phyloP scores from a whole-genome alignment of 2,329 filamentous ascomycete species.

The Lecanicillium sp. region DNA sequence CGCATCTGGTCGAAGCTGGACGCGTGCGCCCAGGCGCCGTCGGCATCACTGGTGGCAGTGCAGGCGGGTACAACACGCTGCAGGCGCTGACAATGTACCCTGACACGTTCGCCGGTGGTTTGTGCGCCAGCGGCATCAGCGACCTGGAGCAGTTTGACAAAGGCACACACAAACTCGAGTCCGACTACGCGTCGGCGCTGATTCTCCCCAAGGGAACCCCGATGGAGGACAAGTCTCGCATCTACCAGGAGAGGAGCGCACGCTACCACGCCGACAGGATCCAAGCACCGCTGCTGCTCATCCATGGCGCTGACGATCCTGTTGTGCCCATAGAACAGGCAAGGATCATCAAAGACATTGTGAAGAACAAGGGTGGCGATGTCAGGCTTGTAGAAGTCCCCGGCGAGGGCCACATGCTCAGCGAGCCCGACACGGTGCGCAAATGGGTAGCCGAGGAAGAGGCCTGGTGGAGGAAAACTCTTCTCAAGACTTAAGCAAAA shows the following conservation, averaged over 20 bases:
- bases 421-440: constrained; percentile 32
- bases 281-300: constrained; percentile 44
- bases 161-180: constrained; percentile 52
- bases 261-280: constrained; percentile 43
- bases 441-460: constrained; percentile 39
- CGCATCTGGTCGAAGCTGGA: constrained; percentile 32
- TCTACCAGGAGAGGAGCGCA: constrained; percentile 43
- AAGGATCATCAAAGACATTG: constrained; percentile 42
- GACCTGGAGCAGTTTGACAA: constrained; percentile 40
- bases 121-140: constrained; percentile 45
- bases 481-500: constrained; percentile 21
- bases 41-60: constrained; percentile 45
- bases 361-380: constrained; percentile 34
- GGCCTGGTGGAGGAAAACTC: constrained; percentile 39
- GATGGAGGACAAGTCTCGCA: constrained; percentile 32
- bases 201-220: constrained; percentile 30
- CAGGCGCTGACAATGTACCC: constrained; percentile 42
- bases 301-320: constrained; percentile 50
- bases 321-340: constrained; percentile 55
- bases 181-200: constrained; percentile 42
- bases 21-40: constrained; percentile 32
- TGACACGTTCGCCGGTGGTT: constrained; percentile 40
- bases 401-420: constrained; percentile 47
- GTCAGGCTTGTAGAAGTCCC: constrained; percentile 42
- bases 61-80: constrained; percentile 49